Percentiles rank a stretch among this genome's conserved stretches.
phyloP scores from a whole-genome alignment of 2,329 filamentous ascomycete species.

The Ophiocordyceps australis region DNA sequence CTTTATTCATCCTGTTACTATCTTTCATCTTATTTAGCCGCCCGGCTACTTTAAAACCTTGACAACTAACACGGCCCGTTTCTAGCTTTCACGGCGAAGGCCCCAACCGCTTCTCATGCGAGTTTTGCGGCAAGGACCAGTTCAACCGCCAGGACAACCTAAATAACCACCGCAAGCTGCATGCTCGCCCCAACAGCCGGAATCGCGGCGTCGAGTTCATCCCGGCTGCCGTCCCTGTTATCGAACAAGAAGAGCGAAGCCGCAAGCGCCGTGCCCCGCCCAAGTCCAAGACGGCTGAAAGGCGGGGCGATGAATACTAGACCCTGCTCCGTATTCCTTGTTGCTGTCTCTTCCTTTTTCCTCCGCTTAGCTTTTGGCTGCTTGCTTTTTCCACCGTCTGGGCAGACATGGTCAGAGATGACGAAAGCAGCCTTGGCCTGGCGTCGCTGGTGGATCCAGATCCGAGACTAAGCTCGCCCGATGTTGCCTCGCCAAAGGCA shows the following conservation, averaged over 20 bases:
- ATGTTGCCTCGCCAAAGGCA: no score
- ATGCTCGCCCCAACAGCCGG: constrained; percentile 18
- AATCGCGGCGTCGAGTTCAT: constrained; percentile 21
- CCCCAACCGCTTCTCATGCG: constrained; percentile 19
- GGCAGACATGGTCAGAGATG: constrained; percentile 1
- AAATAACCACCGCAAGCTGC: constrained; percentile 22
- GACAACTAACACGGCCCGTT: neutral
- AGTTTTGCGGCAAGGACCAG: constrained; percentile 22
- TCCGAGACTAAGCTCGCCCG: neutral
- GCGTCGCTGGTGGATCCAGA: neutral
- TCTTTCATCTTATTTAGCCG: no score
- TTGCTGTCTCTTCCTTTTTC: no score
- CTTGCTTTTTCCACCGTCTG: neutral
- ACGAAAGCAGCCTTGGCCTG: neutral
- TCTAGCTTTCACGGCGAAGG: constrained; percentile 18
- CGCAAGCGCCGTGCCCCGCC: constrained; percentile 19
- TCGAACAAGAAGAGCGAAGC: constrained; percentile 20
- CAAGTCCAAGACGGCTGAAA: constrained; percentile 15
- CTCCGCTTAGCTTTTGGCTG: no score
- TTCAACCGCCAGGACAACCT: constrained; percentile 23
- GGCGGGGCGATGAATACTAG: constrained; percentile 12
- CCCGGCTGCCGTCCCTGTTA: constrained; percentile 18
- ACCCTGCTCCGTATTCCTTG: no score
- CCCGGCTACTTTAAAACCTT: no score
- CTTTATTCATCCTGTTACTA: no score